Conservation (phyloP, 1,284 basidiomycete genomes). For the Pseudomicrostroma phylloplanum region DNA sequence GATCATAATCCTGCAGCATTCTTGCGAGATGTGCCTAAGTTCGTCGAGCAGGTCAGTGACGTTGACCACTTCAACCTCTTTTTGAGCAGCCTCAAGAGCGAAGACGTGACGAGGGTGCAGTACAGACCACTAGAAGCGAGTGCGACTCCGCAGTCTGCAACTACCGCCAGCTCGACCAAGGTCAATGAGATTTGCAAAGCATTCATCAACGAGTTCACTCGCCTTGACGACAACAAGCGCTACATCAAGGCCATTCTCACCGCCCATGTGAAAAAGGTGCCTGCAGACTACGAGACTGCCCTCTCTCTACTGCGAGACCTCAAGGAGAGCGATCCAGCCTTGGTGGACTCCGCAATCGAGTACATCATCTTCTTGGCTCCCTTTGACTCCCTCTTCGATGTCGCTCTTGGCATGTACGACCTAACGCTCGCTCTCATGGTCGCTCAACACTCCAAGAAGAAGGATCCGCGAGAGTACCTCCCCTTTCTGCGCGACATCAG, state of each 20-base stretch:
- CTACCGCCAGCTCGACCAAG: conserved; percentile 53
- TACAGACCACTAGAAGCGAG: conserved; percentile 37
- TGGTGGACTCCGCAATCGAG: conserved; percentile 86
- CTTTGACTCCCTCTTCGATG: conserved; percentile 83
- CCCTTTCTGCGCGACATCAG: conserved; percentile 88
- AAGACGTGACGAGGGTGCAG: conserved; percentile 51
- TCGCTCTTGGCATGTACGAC: conserved; percentile 97
- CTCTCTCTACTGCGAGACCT: conserved; percentile 70
- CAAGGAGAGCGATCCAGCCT: conserved; percentile 60
- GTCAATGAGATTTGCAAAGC: conserved; percentile 73
- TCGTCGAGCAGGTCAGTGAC: conserved; percentile 78
- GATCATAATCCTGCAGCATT: conserved; percentile 70
- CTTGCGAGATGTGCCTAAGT: conserved; percentile 55
- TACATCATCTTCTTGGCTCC: conserved; percentile 98
- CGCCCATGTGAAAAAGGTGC: conserved; percentile 82
- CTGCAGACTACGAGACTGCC: conserved; percentile 83
- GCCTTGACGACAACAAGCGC: conserved; percentile 61
- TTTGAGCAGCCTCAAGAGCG: conserved; percentile 63
- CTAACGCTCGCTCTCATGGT: conserved; percentile 91
- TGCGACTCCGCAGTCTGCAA: neutral
- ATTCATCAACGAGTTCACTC: conserved; percentile 67
- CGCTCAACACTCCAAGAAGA: conserved; percentile 89
- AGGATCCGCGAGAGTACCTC: conserved; percentile 96
- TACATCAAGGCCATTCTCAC: conserved; percentile 89
- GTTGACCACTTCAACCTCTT: conserved; percentile 92